Evolutionary conservation across 106 monocot species (phyloP).

Genomic region (Cymbidium sinense): DNA sequence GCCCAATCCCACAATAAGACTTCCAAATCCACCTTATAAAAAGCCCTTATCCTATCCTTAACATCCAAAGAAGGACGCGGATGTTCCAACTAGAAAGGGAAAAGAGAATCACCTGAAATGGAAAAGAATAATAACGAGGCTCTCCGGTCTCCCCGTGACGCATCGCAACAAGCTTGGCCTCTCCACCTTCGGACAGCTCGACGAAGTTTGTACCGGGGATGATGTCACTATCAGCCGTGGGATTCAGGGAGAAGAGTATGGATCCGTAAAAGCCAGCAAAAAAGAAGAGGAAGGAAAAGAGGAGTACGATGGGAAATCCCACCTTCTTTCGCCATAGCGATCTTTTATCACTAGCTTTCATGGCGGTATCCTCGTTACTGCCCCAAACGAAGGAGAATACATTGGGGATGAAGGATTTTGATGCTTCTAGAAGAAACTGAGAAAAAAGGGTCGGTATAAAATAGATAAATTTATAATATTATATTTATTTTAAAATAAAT

Average conservation of each 20-base stretch:
- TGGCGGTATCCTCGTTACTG: background rate
- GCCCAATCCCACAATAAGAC: background rate
- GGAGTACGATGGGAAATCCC: conserved; percentile 31
- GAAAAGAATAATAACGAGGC: conserved; percentile 19
- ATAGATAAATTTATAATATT: no score
- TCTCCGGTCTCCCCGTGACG: conserved; percentile 50
- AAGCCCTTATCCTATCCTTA: background rate
- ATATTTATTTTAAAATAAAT: no score
- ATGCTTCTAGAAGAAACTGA: no score
- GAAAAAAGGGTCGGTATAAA: no score
- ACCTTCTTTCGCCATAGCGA: conserved; percentile 32
- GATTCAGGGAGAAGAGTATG: conserved; percentile 31
- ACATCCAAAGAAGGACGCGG: background rate
- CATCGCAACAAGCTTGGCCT: conserved; percentile 25
- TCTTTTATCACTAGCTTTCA: conserved; percentile 15
- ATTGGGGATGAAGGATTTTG: no score
- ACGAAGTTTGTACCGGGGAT: conserved; percentile 11
- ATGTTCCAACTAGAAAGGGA: background rate
- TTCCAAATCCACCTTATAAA: background rate
- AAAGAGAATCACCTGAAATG: conserved; percentile 41
- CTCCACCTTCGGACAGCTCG: conserved; percentile 11
- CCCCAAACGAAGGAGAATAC: no score
- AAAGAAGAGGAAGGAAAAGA: conserved; percentile 59
- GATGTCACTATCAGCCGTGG: conserved; percentile 2
- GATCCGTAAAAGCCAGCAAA: conserved; percentile 56